Base-by-base conservation (phyloP, 768 basidiomycete species). In the Pisolithus microcarpus region DNA sequence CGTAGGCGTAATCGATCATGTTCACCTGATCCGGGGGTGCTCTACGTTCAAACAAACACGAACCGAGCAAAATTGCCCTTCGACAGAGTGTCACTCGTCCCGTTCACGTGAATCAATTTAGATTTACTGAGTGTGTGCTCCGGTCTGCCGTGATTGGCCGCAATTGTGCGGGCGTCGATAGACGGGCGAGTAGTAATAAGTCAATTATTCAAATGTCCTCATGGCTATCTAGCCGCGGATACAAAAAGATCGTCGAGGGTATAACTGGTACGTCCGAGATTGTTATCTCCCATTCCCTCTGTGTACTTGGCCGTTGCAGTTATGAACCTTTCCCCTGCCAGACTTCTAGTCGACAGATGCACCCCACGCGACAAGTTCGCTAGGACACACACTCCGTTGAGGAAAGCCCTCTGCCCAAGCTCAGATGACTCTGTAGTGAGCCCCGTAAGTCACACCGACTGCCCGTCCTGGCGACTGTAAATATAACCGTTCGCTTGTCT, bases 311-410 rank as follows among this genome's bases (percentile, higher is more conserved):
- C 44, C 57, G 24, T 44, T 6, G 18, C 37, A 7, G n/a, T n/a
- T n/a, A 57, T 57, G 56, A 59, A 63, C 51, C 15, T 59, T 48
- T 60, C 46, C 23, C 16, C 62, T 26, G 52, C 67, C 16, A 59
- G 65, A 51, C 63, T 65, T 34, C 55, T 67, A 37, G 61, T 67
- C 39, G 65, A 67, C 51, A 65, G 65, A 53, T 67, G 65, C 38
- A 69, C 65, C 1, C 65, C 65, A 7, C 67, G 65, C 15, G 65
- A 67, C 46, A 65, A 58, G 58, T 67, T 65, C 54, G 65, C 65
- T 23, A 51, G 60, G 51, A 67, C 67, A 2, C 63, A 67, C 18
- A 28, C 67, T 4, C 57, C 64, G 51, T 53, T 67, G 49, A 60
- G 56, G 53, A 60, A 36, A 6, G 58, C 65, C 10, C 54, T 65